Evolutionary conservation across 169 alveolate species (phyloP), one percentile per base, ranked within the genome.

Genomic region (Eimeria maxima): DNA sequence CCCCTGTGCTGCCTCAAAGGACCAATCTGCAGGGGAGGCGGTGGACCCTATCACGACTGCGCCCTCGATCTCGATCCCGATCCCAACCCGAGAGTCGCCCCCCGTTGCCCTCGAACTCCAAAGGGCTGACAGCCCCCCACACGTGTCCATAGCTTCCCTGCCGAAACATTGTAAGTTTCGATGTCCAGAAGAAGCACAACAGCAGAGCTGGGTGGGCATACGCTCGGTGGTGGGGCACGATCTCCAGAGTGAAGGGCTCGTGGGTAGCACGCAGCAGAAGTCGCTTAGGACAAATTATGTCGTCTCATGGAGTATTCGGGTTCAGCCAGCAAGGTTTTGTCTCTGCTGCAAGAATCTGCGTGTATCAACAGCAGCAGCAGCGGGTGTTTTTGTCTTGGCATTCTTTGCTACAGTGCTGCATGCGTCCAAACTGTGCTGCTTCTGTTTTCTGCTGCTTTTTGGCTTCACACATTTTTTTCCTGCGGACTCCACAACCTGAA

Each of bases 101-200:
- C 83, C 83, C 20, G 53, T 27, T 11, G 83, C 55, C 83, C 45
- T 73, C 83, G 76, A 57, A 5, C 74, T 83, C 29, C 38, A 11
- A n/a, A 38, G 65, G 8, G 92, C 92, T 16, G 74, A 83, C 53
- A 83, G 92, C 53, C 92, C 92, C 16, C n/a, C 74, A 13, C 92
- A 83, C 44, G 27, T 83, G 29, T n/a, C 92, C 45, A 55, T 50
- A 13, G 45, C 92, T 3, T 44, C 76, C 74, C 76, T 53, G 78
- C 92, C 92, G 0, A 29, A 18, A 27, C 74, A 14, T 20, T n/a
- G 92, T 83, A 69, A 50, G 92, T 29, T 18, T 18, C 14, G 55
- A 2, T 18, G n/a, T 38, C 20, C 20, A 0, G 73, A 8, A 63
- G 38, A 27, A 18, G 14, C 6, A 11, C 73, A 63, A 33, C 73